A percentile compares a stretch with the other conserved stretches of the same genome.
phyloP scores from a whole-genome alignment of 208 protist genomes.

The Wallacemonas sp. region DNA sequence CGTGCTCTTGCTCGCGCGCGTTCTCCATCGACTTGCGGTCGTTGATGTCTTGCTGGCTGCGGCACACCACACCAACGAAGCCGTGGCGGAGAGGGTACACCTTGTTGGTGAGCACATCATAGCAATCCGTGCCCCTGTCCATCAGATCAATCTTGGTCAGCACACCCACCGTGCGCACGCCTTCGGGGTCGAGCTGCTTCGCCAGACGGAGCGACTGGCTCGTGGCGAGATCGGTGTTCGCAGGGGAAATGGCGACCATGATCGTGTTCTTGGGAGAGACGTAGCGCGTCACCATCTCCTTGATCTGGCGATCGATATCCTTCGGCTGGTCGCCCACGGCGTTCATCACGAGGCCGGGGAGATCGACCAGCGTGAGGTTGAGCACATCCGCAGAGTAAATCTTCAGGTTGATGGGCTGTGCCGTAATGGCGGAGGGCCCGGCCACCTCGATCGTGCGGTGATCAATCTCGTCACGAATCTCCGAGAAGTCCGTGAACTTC shows the following conservation, averaged over 20 bases:
- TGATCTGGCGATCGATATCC: constrained; percentile 97
- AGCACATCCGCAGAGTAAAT: constrained; percentile 94
- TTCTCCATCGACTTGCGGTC: constrained; percentile 83
- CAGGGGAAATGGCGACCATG: constrained; percentile 98
- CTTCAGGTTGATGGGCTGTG: constrained; percentile 97
- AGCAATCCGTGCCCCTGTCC: constrained; percentile 97
- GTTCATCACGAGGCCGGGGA: constrained; percentile 99
- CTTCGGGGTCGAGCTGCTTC: constrained; percentile 96
- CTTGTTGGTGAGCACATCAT: constrained; percentile 94
- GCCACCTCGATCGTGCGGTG: constrained; percentile 96
- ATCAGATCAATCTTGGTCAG: constrained; percentile 99
- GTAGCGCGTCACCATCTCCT: constrained; percentile 96
- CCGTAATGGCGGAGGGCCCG: constrained; percentile 94
- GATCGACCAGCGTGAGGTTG: constrained; percentile 99
- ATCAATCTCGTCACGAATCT: constrained; percentile 96
- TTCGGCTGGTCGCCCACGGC: constrained; percentile 97
- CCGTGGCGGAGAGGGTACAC: constrained; percentile 94
- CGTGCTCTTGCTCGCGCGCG: constrained; percentile 86
- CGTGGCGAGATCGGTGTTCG: constrained; percentile 99
- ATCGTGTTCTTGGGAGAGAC: constrained; percentile 97
- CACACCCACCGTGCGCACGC: constrained; percentile 98
- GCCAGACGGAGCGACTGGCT: constrained; percentile 98
- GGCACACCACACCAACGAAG: constrained; percentile 98
- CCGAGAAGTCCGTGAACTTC: constrained; percentile 95
- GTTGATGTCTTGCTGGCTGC: constrained; percentile 97